These are phyloP conservation scores for Boletus sp. DNA, from an alignment of 768 basidiomycete species.

Conservation along the genomic window DNA sequence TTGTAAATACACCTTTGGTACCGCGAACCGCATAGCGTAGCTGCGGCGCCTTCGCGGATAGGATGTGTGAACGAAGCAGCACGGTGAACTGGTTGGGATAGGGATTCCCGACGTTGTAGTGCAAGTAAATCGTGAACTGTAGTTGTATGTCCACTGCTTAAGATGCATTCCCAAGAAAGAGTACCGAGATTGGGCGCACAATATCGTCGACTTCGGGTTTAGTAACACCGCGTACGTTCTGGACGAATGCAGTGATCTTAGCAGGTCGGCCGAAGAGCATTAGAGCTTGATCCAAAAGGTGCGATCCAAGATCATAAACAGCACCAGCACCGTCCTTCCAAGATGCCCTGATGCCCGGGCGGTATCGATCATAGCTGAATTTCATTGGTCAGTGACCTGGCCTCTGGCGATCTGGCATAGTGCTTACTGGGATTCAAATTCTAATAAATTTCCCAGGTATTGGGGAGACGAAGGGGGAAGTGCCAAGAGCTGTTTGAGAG, in stretches of 20 bases:
- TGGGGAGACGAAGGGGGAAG: constrained; percentile 50
- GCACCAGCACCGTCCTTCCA: constrained; percentile 81
- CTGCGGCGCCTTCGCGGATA: constrained; percentile 66
- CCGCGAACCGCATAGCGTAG: constrained; percentile 73
- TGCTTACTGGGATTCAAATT: constrained; percentile 74
- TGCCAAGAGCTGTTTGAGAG: constrained; percentile 56
- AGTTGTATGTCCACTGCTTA: background rate
- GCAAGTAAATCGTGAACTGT: constrained; percentile 54
- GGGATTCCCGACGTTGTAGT: constrained; percentile 42
- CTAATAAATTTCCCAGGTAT: constrained; percentile 59
- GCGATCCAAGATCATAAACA: constrained; percentile 77
- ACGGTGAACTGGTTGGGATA: constrained; percentile 58
- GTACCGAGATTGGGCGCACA: constrained; percentile 36
- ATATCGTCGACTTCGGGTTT: constrained; percentile 64
- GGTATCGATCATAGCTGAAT: constrained; percentile 71
- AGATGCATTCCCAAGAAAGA: background rate
- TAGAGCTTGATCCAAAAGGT: constrained; percentile 78
- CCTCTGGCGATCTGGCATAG: background rate
- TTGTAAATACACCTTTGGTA: constrained; percentile 66
- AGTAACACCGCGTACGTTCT: constrained; percentile 69
- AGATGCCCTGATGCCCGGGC: constrained; percentile 57
- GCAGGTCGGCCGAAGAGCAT: constrained; percentile 73
- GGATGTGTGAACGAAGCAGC: constrained; percentile 64
- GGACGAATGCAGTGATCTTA: constrained; percentile 64
- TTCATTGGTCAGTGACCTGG: background rate